phyloP scores from a whole-genome alignment of 2,329 filamentous ascomycete species.

The Colletotrichum endophyticum region DNA sequence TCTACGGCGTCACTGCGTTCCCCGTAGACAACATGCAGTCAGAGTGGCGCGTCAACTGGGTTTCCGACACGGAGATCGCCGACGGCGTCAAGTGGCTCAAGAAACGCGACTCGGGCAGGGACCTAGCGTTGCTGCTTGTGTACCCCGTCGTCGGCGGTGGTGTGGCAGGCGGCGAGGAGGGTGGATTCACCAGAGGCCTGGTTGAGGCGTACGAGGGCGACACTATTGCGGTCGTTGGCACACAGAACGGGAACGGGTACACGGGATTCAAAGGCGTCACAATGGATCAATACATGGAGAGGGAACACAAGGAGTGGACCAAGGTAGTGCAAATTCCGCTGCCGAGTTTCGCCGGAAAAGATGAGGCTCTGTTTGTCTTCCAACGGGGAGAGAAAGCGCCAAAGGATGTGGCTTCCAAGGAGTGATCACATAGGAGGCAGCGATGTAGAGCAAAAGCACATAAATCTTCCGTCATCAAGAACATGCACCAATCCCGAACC shows the following conservation, averaged over 20 bases:
- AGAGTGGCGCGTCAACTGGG: conserved; percentile 72
- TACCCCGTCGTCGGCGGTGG: conserved; percentile 73
- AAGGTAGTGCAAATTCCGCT: conserved; percentile 68
- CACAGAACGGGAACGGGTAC: conserved; percentile 77
- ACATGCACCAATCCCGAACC: too few relatives aligned
- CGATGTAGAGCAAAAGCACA: not conserved
- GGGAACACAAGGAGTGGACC: conserved; percentile 61
- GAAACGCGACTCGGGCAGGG: conserved; percentile 51
- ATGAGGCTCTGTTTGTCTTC: conserved; percentile 76
- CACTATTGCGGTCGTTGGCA: conserved; percentile 73
- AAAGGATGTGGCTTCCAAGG: not conserved
- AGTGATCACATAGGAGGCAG: not conserved
- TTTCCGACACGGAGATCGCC: conserved; percentile 66
- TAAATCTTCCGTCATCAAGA: not conserved
- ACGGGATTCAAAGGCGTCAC: conserved; percentile 69
- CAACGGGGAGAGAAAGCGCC: conserved; percentile 49
- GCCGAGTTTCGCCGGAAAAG: conserved; percentile 78
- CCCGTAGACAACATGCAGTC: conserved; percentile 73
- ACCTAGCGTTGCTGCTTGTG: conserved; percentile 70
- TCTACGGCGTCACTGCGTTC: conserved; percentile 57
- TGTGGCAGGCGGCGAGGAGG: conserved; percentile 67
- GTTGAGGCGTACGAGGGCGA: conserved; percentile 67
- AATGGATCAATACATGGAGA: conserved; percentile 70
- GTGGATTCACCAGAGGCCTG: conserved; percentile 67
- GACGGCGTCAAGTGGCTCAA: conserved; percentile 67